These are phyloP conservation scores for Scutellaria barbata DNA, from an alignment of 257 asterid genomes.

Conservation along the genomic window DNA sequence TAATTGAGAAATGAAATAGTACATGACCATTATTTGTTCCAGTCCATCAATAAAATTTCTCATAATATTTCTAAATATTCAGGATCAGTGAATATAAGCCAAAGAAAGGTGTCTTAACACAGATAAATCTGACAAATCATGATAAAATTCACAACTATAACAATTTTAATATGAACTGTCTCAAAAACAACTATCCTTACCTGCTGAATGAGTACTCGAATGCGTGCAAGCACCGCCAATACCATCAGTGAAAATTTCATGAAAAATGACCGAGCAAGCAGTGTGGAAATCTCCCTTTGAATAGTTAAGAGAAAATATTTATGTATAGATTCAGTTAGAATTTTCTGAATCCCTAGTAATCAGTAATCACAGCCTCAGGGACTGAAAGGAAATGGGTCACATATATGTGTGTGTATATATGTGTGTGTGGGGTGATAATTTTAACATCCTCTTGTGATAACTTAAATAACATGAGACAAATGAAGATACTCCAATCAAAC, in stretches of 20 bases:
- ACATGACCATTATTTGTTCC: neutral
- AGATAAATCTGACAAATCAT: neutral
- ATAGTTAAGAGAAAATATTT: constrained; percentile 49
- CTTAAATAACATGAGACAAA: too few relatives aligned
- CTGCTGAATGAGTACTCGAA: constrained; percentile 88
- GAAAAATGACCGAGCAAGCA: constrained; percentile 91
- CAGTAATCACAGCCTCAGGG: too few relatives aligned
- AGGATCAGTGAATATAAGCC: neutral
- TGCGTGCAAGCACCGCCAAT: constrained; percentile 84
- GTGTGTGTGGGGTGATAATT: too few relatives aligned
- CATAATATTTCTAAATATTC: constrained; percentile 12
- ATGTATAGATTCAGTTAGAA: constrained; percentile 1
- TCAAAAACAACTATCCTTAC: constrained; percentile 45
- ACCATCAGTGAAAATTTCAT: constrained; percentile 76
- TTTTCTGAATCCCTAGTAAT: too few relatives aligned
- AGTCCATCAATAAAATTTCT: neutral
- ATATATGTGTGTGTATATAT: too few relatives aligned
- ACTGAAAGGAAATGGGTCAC: too few relatives aligned
- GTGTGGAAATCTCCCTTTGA: constrained; percentile 73
- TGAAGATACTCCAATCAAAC: too few relatives aligned
- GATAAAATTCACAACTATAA: neutral
- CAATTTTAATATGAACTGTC: constrained; percentile 10
- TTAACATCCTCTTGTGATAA: too few relatives aligned
- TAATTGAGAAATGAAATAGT: neutral
- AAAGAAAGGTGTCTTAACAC: neutral